These are phyloP conservation scores for Fusarium ramigenum DNA, from an alignment of 2,329 filamentous ascomycete genomes.

Conservation along the genomic window DNA sequence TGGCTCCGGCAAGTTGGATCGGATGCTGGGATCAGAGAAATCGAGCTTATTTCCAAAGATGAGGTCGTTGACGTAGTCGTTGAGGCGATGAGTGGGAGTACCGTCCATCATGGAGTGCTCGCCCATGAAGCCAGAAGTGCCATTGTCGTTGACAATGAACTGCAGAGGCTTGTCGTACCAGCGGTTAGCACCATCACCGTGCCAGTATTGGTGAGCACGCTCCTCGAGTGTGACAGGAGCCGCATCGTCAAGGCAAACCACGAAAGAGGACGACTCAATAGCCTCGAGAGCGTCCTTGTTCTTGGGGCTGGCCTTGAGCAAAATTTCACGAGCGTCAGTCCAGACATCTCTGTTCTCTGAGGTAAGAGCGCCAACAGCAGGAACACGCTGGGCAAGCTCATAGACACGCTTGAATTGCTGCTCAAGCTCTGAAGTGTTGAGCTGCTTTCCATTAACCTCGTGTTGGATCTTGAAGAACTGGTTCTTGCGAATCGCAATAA, in stretches of 20 bases:
- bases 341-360: conserved; percentile 94
- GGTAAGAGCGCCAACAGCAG: conserved; percentile 85
- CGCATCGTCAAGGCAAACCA: conserved; percentile 93
- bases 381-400: conserved; percentile 73
- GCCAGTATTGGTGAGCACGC: conserved; percentile 96
- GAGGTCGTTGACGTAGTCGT: conserved; percentile 90
- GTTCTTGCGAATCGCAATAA: conserved; percentile 92
- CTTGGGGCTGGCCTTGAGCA: conserved; percentile 78
- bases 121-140: conserved; percentile 95
- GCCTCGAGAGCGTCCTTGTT: conserved; percentile 82
- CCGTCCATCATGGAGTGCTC: conserved; percentile 99
- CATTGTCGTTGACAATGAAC: conserved; percentile 98
- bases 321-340: conserved; percentile 81
- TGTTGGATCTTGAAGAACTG: conserved; percentile 94
- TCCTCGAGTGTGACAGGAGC: conserved; percentile 93
- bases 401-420: conserved; percentile 88
- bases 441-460: conserved; percentile 82
- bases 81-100: conserved; percentile 94
- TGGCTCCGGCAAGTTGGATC: conserved; percentile 86
- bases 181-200: conserved; percentile 93
- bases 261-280: conserved; percentile 89
- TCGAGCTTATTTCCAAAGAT: conserved; percentile 97
- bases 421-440: conserved; percentile 91
- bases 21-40: conserved; percentile 79
- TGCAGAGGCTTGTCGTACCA: conserved; percentile 99